Conservation (phyloP, 768 basidiomycete species). For the Kwoniella bestiolae region DNA sequence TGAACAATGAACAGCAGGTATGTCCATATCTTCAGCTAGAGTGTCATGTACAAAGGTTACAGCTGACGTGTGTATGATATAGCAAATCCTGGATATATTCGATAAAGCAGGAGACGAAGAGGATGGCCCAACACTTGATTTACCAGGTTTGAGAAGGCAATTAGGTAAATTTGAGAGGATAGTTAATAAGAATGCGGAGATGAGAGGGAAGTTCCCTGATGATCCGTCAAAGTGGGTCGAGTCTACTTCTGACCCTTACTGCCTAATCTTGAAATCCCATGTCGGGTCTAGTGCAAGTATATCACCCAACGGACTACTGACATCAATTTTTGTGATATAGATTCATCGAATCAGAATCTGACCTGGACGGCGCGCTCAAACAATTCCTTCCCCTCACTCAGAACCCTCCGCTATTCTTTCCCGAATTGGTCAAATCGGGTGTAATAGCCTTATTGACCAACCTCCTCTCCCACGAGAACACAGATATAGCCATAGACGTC, state of each 20-base stretch:
- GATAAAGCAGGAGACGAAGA: conserved; percentile 72
- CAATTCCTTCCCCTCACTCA: conserved; percentile 86
- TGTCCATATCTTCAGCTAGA: neutral
- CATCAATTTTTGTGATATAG: conserved; percentile 61
- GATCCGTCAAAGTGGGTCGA: conserved; percentile 80
- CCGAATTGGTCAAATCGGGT: conserved; percentile 81
- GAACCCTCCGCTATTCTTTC: conserved; percentile 78
- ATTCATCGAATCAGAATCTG: conserved; percentile 98
- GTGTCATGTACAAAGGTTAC: neutral
- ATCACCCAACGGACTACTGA: too few species aligned
- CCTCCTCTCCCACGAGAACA: conserved; percentile 91
- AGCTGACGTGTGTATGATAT: neutral
- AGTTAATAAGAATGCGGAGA: conserved; percentile 92
- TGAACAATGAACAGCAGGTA: conserved; percentile 86
- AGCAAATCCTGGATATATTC: conserved; percentile 87
- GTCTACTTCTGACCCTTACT: neutral
- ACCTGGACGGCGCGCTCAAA: conserved; percentile 86
- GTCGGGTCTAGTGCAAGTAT: too few species aligned
- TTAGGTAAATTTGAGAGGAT: conserved; percentile 83
- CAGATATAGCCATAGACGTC: conserved; percentile 95
- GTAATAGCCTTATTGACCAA: conserved; percentile 73
- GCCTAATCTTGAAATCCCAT: too few species aligned
- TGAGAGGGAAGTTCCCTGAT: conserved; percentile 90
- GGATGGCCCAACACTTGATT: conserved; percentile 49
- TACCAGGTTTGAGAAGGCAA: conserved; percentile 72